Evolutionary conservation across 306 rosid species (phyloP), one percentile per base, ranked within the genome.

Genomic region (Adenanthera pavonina): DNA sequence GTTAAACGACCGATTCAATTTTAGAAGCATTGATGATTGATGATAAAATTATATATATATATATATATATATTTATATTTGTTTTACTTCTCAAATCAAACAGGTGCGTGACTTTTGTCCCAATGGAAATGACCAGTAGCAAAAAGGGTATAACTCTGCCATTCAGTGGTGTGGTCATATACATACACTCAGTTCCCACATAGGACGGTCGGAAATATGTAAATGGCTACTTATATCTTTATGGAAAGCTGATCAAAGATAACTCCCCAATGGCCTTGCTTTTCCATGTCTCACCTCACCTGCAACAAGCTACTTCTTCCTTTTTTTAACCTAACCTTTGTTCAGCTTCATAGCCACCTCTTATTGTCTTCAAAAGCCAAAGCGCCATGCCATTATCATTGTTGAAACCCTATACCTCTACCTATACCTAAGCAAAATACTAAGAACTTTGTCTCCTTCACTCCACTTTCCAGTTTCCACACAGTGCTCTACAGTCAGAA

Each of bases 171-270:
- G 34, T 67, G 16, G 72, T 59, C 41, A 61, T 25, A 25, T 25
- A 4, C 77, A 75, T 49, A 76, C 81, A 82, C 77, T 41, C 66
- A 76, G 60, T 76, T 69, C 57, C 73, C 78, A 69, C 54, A 69
- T 57, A 46, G 77, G 67, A 49, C 17, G 85, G 81, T 82, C 72
- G 77, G 77, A 36, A 54, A 13, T 30, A 40, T 57, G 61, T 35
- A 2, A 54, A 69, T 68, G 81, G 66, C 12, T 57, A 10, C 7
- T 54, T 17, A 51, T n/a, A 2, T 2, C 6, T 16, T 33, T 81
- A 66, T 75, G 75, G 84, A 81, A 68, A 75, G 76, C 70, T 67
- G 82, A 69, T 51, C 75, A 78, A 78, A 19, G 38, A 12, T 44
- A 36, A 67, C 47, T 56, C 69, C 66, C 44, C 71, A 75, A n/a